Evolutionary conservation across 192 early-diverging fungal species (phyloP), one percentile per base, ranked within the genome.

Genomic region (Backusella luteola): DNA sequence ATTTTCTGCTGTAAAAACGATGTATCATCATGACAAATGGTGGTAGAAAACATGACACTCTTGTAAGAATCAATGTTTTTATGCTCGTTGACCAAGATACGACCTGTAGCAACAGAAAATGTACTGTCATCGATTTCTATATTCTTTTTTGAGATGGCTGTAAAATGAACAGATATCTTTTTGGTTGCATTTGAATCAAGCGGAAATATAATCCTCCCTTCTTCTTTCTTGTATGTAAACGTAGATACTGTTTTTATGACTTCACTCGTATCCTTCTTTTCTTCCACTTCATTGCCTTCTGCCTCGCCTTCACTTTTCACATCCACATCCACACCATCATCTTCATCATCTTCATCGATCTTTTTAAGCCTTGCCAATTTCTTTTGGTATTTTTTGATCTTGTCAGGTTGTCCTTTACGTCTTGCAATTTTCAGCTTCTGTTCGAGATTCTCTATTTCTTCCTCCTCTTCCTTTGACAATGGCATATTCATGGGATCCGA

Each of bases 351-450:
- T 21, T 41, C 66, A 5, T n/a, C 4, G 0, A 39, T n/a, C 11
- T 71, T 66, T 39, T 34, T 59, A 5, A 79, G 85, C 75, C 91
- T 91, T 52, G 89, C 88, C 12, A 97, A 76, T 73, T 94, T 92
- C 68, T 89, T 91, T n/a, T 84, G 79, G 59, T 96, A 89, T 79
- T 96, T 97, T 67, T 90, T 88, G 0, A 93, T 89, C 79, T 99
- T 99, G 21, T 97, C 96, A 3, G 86, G 85, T 6, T 89, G 88
- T 9, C 92, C 91, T 83, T 99, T 99, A 39, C 96, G 87, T 44
- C 86, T 88, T 0, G 96, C 96, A 76, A 99, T 99, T 85, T 99
- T 99, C 67, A 97, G 85, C 80, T 98, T 99, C 75, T 98, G 97
- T 84, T 99, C 96, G 74, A 98, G 80, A 74, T 90, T 87, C 86